Evolutionary conservation across 306 rosid species (phyloP).

Genomic region (Prunus fruticosa): DNA sequence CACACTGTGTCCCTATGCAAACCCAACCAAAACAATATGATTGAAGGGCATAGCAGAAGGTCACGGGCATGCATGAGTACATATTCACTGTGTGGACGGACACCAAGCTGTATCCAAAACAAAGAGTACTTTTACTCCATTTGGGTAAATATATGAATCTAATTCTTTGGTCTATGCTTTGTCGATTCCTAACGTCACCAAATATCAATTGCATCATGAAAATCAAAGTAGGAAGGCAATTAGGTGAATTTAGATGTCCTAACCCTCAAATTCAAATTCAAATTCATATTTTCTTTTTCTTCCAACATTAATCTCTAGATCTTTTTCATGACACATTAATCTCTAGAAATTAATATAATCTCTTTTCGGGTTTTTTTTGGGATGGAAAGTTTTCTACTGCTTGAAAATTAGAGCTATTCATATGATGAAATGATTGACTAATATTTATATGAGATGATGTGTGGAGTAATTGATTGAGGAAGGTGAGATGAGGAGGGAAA

Average conservation of each 20-base stretch:
- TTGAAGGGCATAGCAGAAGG: neutral
- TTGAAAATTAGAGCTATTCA: neutral
- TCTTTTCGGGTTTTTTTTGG: too few relatives aligned
- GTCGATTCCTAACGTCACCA: constrained; percentile 4
- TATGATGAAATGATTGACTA: neutral
- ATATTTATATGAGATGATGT: neutral
- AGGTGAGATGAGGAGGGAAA: neutral
- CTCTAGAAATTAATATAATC: neutral
- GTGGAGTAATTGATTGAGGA: neutral
- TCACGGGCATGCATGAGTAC: constrained; percentile 1
- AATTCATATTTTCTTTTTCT: neutral
- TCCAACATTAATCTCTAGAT: neutral
- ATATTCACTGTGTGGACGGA: neutral
- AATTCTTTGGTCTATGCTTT: neutral
- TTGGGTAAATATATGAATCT: neutral
- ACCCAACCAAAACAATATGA: neutral
- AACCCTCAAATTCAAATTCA: neutral
- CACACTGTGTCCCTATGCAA: neutral
- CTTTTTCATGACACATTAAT: neutral
- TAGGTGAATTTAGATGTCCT: neutral
- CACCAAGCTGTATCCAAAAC: neutral
- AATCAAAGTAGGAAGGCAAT: neutral
- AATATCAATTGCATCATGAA: neutral
- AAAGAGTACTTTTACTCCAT: neutral
- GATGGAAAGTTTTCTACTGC: neutral